Base-by-base conservation (phyloP, 1,284 basidiomycete species). In the Erythrobasidium hasegawianum region DNA sequence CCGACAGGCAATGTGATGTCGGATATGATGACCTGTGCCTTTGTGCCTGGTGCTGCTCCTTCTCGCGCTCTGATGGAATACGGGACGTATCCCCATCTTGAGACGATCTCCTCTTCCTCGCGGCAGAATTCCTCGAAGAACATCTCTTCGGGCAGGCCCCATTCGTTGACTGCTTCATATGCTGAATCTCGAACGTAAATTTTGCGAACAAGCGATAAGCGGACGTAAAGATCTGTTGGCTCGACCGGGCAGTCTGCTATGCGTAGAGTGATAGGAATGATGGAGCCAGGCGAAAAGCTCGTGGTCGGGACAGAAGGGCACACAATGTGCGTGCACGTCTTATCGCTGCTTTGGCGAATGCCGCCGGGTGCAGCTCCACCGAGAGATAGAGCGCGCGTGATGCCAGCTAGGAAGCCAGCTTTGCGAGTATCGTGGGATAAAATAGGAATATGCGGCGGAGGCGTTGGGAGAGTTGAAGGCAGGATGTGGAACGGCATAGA, bases 31-130 rank as follows among this genome's bases (percentile, higher is more conserved):
- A 76, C 69, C 49, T 72, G 69, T 16, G 72, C 71, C 49, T 74
- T 71, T 53, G 70, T 69, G 14, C 55, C 68, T 16, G 75, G 73
- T 50, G 74, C 70, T 40, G 73, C 72, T 16, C 74, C 71, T 1
- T 74, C 71, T n/a, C 61, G 50, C 22, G 70, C 50, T 33, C 73
- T 71, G 47, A 67, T 66, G 8, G 75, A 71, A 57, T 75, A 71
- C 39, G 77, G 74, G 45, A 78, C 71, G 71, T 75, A 77, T 7
- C 77, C 78, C 72, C 73, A 78, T 16, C 77, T 70, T 11, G 75
- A 74, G 43, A 75, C 67, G 43, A 80, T 72, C 69, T 79, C 78
- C 59, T 77, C 75, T 69, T 80, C 79, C 55, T 75, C 74, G 41
- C 68, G 70, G 69, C 72, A 72, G 69, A 71, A 74, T 4, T 71